Base-by-base conservation (phyloP, 352 stramenopile species). In the Hyaloperonospora arabidopsidis region DNA sequence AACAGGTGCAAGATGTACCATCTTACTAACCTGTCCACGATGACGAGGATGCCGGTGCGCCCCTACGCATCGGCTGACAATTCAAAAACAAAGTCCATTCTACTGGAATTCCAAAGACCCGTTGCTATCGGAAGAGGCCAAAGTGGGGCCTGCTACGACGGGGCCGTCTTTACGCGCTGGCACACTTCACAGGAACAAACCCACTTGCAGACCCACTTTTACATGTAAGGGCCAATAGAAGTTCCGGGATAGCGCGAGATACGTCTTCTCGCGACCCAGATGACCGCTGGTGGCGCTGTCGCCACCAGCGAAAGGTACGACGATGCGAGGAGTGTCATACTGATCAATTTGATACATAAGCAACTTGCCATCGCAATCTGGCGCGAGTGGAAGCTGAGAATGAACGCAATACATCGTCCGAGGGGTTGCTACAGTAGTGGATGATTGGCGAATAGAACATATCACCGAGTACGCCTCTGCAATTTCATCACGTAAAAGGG, bases 21-120 rank as follows among this genome's bases (percentile, higher is more conserved):
- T 71, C 51, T 70, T 72, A 38, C 59, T 70, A 43, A 74, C 66
- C 0, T 45, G 35, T 11, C 72, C 60, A 15, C 59, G 18, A 71
- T 56, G 1, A 70, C 63, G 0, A 68, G 8, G 5, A 6, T 6
- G 1, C 17, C 17, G 7, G 39, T 19, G 39, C 6, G 1, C 36
- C 2, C 12, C 2, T 43, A 15, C 1, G 10, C 1, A 19, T 18
- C 10, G 11, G 15, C 36, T 2, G 6, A 7, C 10, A 17, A 7
- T 7, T 7, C 25, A 7, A 29, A 29, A 3, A 7, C 25, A 29
- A 29, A 29, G 3, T 29, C 25, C 25, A 7, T 29, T 29, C 25
- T 29, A 29, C 3, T 7, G n/a, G n/a, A n/a, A 29, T 29, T 7
- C 7, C 25, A 8, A 29, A 7, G 25, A 29, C 55, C 28, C 11